Evolutionary conservation across 495 filamentous ascomycete species (phyloP), one percentile per base, ranked within the genome.

Genomic region (Friedmanniomyces endolithicus): DNA sequence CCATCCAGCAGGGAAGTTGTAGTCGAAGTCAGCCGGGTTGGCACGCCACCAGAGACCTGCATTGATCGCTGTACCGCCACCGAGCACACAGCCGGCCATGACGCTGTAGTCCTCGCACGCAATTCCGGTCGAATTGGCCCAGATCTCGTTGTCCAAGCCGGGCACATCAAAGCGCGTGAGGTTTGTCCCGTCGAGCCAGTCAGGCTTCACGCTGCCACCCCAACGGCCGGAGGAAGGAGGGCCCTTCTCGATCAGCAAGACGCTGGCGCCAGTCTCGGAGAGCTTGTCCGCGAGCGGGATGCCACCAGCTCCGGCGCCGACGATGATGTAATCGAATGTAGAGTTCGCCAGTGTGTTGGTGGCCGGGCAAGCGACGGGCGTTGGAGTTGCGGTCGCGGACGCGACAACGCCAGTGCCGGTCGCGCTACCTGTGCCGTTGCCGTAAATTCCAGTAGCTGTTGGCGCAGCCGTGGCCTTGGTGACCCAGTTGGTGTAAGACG

Each of bases 121-220:
- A 68, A 83, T 79, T 52, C 75, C 84, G 23, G 68, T 70, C 17
- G 77, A 80, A 61, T 80, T 76, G 37, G 71, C 71, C 78, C 77
- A 86, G 57, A 84, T 83, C 65, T 82, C 76, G 63, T 81, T 85
- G 68, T 80, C 85, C 49, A 88, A 75, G 53, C 86, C 86, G 4
- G 86, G 86, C n/a, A 89, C 78, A 63, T 90, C 86, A 61, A 88
- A 86, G 29, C 83, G 75, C 37, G 85, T 88, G 45, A 90, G 71
- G 47, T 78, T 77, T 37, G 80, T 81, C 37, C 80, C 81, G 39
- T 74, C 67, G 19, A 86, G 74, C 76, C 85, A 84, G 27, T 75
- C 73, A 27, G 83, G 82, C 57, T 73, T 75, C 57, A 70, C 68
- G 58, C 64, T 75, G 47, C 82, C 82, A 45, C 80, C 79, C 64